Evolutionary conservation across 371 early-diverging fungal species (phyloP), one percentile per base, ranked within the genome.

Genomic region (Lichtheimia hyalospora): DNA sequence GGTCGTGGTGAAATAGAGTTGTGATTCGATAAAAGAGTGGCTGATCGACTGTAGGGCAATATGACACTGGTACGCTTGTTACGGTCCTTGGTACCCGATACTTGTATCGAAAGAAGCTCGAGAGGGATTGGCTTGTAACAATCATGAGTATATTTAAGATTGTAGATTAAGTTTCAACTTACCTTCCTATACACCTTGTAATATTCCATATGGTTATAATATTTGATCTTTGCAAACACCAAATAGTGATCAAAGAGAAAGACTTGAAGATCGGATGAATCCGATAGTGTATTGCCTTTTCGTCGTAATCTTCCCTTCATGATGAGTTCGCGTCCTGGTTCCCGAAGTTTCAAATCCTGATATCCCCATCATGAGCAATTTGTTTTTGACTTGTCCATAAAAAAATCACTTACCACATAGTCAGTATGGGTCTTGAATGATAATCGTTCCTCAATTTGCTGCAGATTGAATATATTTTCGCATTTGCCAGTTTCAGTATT

Each of bases 201-300:
- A 18, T 57, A 57, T 49, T 79, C 79, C 10, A 71, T 53, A 52
- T 67, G 64, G 49, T 73, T 60, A 42, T 65, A 50, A 50, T 63
- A 61, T 23, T 73, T 69, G 43, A 84, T 83, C 65, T 91, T 91
- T 52, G 93, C 86, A 73, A 96, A 74, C 10, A 97, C 74, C 14
- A 97, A 75, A 44, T 84, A 81, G 71, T 97, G 93, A 65, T 97
- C 97, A 57, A 97, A 91, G 51, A 96, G 68, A 63, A 94, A 92
- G 16, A 94, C 83, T 52, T 81, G 82, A 1, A 96, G 63, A 24
- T 91, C 89, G 0, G 85, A 77, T 15, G 79, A 72, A 43, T 90
- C 91, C 7, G 87, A 73, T 68, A 60, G 57, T 14, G 85, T 85
- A 50, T 84, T 75, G 23, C 84, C 74, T 61, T 85, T 84, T 40